Base-by-base conservation (phyloP, 2,329 filamentous ascomycete species). In the Penicillium verrucosum region DNA sequence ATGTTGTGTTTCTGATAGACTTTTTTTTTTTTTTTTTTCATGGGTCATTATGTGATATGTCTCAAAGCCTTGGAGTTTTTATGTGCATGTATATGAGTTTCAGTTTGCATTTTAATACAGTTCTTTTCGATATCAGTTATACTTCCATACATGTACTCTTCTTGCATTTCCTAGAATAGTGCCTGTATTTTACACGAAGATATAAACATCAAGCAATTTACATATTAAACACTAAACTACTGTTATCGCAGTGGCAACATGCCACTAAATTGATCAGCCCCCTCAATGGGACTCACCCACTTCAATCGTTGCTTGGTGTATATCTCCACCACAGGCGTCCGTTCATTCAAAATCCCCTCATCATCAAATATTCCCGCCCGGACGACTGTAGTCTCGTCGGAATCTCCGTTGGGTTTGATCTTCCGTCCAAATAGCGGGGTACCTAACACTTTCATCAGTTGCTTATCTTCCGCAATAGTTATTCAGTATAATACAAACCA, bases 351-450 rank as follows among this genome's bases (percentile, higher is more conserved):
- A 32, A 70, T 29, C 7, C 49, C 30, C 1, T 50, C 38, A 37
- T 75, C 68, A 61, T 75, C 72, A 18, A 75, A 61, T 5, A 75
- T 69, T 8, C 72, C 74, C 1, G 71, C 73, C 52, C 73, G 70
- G 43, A 75, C 45, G 45, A 75, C 57, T 5, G 55, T 65, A 12
- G 63, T 63, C 18, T 65, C 68, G 4, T 56, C 59, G 9, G 48
- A 30, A 14, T 36, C 50, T 54, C 70, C 71, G 23, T 56, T 54
- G 14, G 58, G 7, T 1, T 64, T 65, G 14, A 64, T 55, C 50
- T 50, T 73, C 14, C 16, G 43, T 37, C 69, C 68, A 64, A 48
- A 74, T 12, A 68, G 63, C 10, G 68, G 67, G 29, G 68, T 69
- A 1, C 69, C 69, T 71, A 58, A 14, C 1, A 43, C 0, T 37